Percentiles rank a stretch among this genome's conserved stretches.
These are phyloP conservation scores for Ensete glaucum DNA, from an alignment of 176 grass and related monocot species.

Conservation along the genomic window DNA sequence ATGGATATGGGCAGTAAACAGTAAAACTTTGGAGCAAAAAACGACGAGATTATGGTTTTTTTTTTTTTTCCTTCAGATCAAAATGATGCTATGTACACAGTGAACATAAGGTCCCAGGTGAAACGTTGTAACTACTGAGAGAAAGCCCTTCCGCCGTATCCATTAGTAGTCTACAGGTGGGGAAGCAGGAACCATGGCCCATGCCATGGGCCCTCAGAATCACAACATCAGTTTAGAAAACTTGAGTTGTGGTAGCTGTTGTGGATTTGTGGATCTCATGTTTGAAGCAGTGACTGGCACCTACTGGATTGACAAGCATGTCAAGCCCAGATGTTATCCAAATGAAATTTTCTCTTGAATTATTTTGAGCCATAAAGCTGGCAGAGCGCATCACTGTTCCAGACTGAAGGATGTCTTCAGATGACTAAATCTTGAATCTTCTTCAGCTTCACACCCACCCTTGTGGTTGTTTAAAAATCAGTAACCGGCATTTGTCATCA, in stretches of 20 bases:
- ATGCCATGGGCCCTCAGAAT: neutral
- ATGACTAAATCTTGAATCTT: neutral
- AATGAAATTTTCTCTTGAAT: neutral
- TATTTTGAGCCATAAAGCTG: neutral
- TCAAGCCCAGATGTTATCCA: neutral
- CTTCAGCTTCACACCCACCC: slow-evolving; percentile 8
- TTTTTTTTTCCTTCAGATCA: neutral
- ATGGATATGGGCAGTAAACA: neutral
- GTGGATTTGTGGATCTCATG: no score
- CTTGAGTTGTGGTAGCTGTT: neutral
- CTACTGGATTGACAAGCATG: neutral
- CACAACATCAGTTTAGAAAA: neutral
- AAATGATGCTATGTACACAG: neutral
- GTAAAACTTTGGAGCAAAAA: no score
- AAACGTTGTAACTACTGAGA: neutral
- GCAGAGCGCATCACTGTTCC: slow-evolving; percentile 11
- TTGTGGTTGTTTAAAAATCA: slow-evolving; percentile 28
- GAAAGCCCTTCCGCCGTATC: neutral
- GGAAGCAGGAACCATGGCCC: neutral
- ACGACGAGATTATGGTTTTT: neutral
- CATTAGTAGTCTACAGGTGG: neutral
- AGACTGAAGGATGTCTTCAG: neutral
- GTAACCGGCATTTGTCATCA: slow-evolving; percentile 33
- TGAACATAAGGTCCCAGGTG: neutral
- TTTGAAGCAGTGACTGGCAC: no score